Base-by-base conservation (phyloP, 768 basidiomycete species). In the Naganishia antarctica region DNA sequence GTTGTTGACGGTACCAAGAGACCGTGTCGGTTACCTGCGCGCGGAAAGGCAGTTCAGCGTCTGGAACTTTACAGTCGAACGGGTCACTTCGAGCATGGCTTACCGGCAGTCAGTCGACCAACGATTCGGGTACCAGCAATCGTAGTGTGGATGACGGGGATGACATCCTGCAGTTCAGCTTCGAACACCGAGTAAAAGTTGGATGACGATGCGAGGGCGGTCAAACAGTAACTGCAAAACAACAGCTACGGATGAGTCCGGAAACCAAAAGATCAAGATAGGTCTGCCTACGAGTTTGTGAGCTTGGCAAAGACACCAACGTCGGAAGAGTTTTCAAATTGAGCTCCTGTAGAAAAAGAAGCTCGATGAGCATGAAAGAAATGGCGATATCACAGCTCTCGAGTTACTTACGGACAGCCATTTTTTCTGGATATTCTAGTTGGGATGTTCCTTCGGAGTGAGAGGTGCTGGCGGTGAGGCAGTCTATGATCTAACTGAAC, bases 151-250 rank as follows among this genome's bases (percentile, higher is more conserved):
- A 98, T 89, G 80, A 98, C 89, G 65, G 94, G 94, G 74, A 97
- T 83, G 63, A 96, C 87, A 74, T 94, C 94, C 63, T 85, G 85
- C 41, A 93, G 85, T 74, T 98, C 93, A 69, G 87, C 85, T 82
- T 99, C 93, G 77, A 98, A 98, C 16, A 91, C 88, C 26, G 92
- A 96, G 83, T 93, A 94, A 74, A 99, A 99, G 80, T 98, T 98
- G 69, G 91, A 87, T 79, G 91, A 89, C 78, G 93, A 89, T 77
- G 91, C 88, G 75, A 97, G 84, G 68, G 92, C 91, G 72, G 84
- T 85, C 50, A 99, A 86, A 80, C 94, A 97, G 84, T 96, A 99
- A 74, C 87, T 89, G 32, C 9, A 50, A 7, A 32, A 4, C n/a
- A n/a, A 66, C 41, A 21, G 23, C 44, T 47, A 31, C 26, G 9